A percentile compares a stretch with the other conserved stretches of the same genome.
phyloP scores from a whole-genome alignment of 768 basidiomycete species.

The Kwoniella mangroviensis region DNA sequence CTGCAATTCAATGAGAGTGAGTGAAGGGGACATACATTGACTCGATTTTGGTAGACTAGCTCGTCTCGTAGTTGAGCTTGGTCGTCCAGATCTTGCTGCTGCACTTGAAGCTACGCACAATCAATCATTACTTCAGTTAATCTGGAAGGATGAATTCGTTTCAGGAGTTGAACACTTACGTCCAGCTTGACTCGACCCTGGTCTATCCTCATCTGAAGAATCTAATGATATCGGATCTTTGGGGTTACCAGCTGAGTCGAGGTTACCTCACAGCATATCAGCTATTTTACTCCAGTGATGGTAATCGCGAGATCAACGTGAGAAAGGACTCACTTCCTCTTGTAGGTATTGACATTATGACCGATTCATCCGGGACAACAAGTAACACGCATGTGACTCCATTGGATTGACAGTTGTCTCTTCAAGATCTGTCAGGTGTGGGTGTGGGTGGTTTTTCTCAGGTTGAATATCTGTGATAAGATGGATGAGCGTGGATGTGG shows the following conservation, averaged over 20 bases:
- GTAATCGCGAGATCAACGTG: background rate
- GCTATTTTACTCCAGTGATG: background rate
- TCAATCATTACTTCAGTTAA: background rate
- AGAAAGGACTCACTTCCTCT: slow-evolving; percentile 12
- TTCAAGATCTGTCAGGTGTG: no score
- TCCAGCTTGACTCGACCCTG: slow-evolving; percentile 19
- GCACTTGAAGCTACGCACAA: slow-evolving; percentile 6
- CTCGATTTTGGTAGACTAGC: background rate
- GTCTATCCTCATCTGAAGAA: slow-evolving; percentile 13
- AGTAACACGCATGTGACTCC: no score
- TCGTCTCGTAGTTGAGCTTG: background rate
- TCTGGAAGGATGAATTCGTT: background rate
- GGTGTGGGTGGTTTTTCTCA: no score
- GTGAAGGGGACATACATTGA: background rate
- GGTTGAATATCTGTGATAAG: background rate
- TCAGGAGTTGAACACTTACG: slow-evolving; percentile 9
- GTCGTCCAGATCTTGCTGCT: background rate
- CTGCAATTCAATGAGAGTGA: background rate
- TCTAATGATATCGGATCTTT: slow-evolving; percentile 16
- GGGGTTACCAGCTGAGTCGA: background rate
- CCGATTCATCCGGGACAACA: no score
- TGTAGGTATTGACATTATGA: slow-evolving; percentile 20
- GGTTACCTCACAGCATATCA: background rate
- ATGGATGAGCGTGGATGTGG: background rate
- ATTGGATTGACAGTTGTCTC: no score